Evolutionary conservation across 306 rosid species (phyloP).

Genomic region (Sicyos edulis): DNA sequence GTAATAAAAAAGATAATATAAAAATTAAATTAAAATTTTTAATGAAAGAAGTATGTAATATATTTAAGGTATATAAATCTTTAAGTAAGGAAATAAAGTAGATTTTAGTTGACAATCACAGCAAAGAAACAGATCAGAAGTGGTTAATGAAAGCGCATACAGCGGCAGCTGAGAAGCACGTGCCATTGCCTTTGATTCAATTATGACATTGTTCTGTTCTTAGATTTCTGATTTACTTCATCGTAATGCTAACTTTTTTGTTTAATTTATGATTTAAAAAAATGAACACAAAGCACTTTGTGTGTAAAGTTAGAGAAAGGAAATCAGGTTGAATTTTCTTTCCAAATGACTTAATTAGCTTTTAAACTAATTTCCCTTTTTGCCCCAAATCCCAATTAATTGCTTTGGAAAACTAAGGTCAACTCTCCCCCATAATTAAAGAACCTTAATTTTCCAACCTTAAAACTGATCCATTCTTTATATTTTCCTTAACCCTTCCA

Average conservation of each 20-base stretch:
- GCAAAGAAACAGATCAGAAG: not conserved
- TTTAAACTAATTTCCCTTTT: not conserved
- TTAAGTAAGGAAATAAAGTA: not conserved
- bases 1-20: too few species aligned
- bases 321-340: not conserved
- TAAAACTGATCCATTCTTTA: not conserved
- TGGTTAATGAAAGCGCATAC: conserved; percentile 1
- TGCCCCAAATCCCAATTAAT: not conserved
- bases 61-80: conserved; percentile 3
- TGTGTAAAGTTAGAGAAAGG: not conserved
- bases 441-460: conserved; percentile 6
- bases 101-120: not conserved
- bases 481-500: not conserved
- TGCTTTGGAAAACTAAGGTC: conserved; percentile 7
- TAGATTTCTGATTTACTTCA: conserved; percentile 7
- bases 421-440: not conserved
- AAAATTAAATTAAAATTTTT: too few species aligned
- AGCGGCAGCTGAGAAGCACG: conserved; percentile 16
- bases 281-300: not conserved
- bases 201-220: not conserved
- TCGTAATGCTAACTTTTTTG: not conserved
- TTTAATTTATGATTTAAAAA: not conserved
- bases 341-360: not conserved
- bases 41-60: not conserved
- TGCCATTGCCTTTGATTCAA: not conserved